phyloP scores from a whole-genome alignment of 202 grass and related monocot genomes.

The Hordeum pubiflorum region DNA sequence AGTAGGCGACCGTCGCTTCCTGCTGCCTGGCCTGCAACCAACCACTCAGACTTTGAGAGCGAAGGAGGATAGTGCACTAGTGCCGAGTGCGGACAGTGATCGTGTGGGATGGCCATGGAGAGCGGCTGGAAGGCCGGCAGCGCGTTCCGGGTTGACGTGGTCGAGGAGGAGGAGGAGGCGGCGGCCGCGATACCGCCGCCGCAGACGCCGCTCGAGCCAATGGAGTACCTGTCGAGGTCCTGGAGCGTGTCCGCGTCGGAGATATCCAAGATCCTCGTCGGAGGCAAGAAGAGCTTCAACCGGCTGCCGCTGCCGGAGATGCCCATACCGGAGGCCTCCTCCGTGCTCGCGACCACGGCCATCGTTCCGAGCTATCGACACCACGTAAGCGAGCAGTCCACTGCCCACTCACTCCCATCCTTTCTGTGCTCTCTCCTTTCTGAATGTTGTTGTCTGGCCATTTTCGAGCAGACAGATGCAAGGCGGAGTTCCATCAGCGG shows the following conservation, averaged over 20 bases:
- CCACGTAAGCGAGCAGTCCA: constrained; percentile 29
- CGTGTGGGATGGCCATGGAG: constrained; percentile 33
- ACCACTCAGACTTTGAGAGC: too few relatives aligned
- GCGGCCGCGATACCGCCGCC: constrained; percentile 48
- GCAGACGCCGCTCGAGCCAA: constrained; percentile 69
- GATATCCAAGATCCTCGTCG: constrained; percentile 72
- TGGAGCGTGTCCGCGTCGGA: constrained; percentile 83
- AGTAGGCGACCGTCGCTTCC: constrained; percentile 27
- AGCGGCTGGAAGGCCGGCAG: constrained; percentile 31
- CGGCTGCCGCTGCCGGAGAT: constrained; percentile 39
- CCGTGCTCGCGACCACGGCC: constrained; percentile 38
- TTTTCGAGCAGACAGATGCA: constrained; percentile 33
- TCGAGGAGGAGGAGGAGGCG: constrained; percentile 21
- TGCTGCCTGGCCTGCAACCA: neutral
- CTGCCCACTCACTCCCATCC: neutral
- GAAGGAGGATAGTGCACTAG: too few relatives aligned
- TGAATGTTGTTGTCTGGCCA: neutral
- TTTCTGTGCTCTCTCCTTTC: neutral
- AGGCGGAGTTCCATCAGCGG: constrained; percentile 45
- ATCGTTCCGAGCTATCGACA: constrained; percentile 29
- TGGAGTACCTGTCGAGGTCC: constrained; percentile 75
- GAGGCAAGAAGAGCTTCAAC: constrained; percentile 40
- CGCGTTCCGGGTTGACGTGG: constrained; percentile 32
- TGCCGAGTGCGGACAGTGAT: neutral
- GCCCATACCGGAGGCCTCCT: constrained; percentile 50